A percentile compares a stretch with the other conserved stretches of the same genome.
Conservation (phyloP, 139 green algal genomes). For the Micractinium sp. region DNA sequence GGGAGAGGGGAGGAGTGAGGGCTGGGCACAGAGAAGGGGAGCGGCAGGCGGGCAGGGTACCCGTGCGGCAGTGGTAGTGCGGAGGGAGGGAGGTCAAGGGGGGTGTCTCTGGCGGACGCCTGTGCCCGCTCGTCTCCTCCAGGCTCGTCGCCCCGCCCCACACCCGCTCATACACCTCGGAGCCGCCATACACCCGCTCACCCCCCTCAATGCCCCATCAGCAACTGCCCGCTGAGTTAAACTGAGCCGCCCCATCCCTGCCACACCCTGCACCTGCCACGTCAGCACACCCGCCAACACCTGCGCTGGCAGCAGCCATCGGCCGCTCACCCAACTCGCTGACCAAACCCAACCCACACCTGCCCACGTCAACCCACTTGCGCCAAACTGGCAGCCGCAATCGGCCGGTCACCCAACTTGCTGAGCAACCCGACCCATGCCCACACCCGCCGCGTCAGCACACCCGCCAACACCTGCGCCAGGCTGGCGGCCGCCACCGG, state of each 20-base stretch:
- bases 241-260: slow-evolving; percentile 57
- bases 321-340: slow-evolving; percentile 80
- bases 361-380: slow-evolving; percentile 62
- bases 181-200: slow-evolving; percentile 25
- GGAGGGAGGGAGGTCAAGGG: too few species aligned
- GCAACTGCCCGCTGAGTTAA: slow-evolving; percentile 84
- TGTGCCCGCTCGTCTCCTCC: too few species aligned
- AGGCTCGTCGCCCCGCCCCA: too few species aligned
- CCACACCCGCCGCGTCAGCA: neutral
- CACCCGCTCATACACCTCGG: too few species aligned
- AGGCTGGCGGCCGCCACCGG: slow-evolving; percentile 91
- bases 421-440: slow-evolving; percentile 46
- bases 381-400: slow-evolving; percentile 93
- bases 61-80: too few species aligned
- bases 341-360: slow-evolving; percentile 44
- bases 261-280: neutral
- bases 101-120: too few species aligned
- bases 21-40: neutral
- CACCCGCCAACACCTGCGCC: slow-evolving; percentile 81
- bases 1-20: neutral
- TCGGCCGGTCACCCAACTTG: slow-evolving; percentile 80
- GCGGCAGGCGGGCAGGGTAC: neutral
- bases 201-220: slow-evolving; percentile 93
- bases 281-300: slow-evolving; percentile 44
- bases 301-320: slow-evolving; percentile 92